Conservation (phyloP, 208 protist genomes). For the Leishmania guyanensis region DNA sequence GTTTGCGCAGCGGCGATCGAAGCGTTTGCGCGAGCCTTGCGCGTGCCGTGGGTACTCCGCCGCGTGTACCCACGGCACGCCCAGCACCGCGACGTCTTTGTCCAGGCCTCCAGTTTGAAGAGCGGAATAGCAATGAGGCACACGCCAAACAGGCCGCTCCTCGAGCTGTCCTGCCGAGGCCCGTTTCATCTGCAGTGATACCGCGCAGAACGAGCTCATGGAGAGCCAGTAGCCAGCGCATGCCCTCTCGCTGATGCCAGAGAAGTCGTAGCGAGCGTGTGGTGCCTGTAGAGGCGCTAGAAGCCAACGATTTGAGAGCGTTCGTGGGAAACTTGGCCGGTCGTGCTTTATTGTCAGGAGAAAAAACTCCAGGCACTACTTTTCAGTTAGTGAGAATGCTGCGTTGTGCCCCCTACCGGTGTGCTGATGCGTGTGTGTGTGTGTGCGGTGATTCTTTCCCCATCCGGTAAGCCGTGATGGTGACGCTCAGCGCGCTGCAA, state of each 20-base stretch:
- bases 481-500: background rate
- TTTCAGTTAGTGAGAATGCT: background rate
- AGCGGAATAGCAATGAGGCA: constrained; percentile 92
- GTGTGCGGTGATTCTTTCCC: background rate
- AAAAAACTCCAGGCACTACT: constrained; percentile 18
- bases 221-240: constrained; percentile 96
- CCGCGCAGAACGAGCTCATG: constrained; percentile 74
- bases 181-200: constrained; percentile 97
- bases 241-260: constrained; percentile 87
- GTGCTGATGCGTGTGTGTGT: background rate
- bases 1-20: constrained; percentile 59
- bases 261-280: constrained; percentile 53
- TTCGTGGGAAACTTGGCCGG: background rate
- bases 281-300: background rate
- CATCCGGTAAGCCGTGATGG: background rate
- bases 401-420: background rate
- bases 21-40: constrained; percentile 24
- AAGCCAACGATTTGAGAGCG: background rate
- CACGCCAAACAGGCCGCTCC: constrained; percentile 59
- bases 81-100: constrained; percentile 93
- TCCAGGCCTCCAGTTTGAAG: constrained; percentile 88
- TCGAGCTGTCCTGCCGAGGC: constrained; percentile 73
- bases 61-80: constrained; percentile 63
- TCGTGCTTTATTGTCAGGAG: background rate
- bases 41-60: constrained; percentile 62